Conservation (phyloP, 768 basidiomycete species). For the Hydnomerulius pinastri region DNA sequence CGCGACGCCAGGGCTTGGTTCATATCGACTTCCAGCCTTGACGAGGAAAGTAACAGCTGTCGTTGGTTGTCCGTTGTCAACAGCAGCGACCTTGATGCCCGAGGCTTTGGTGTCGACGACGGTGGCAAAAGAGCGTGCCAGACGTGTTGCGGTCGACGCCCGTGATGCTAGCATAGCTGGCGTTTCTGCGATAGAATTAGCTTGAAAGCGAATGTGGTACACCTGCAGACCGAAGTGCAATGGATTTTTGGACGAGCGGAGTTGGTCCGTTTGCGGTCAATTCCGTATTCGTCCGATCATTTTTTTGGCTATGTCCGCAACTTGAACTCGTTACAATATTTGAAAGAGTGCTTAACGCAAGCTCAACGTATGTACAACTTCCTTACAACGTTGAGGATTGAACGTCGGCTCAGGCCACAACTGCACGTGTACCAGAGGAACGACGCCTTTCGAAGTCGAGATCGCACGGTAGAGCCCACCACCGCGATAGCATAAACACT, state of each 20-base stretch:
- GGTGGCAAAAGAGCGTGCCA: slow-evolving; percentile 78
- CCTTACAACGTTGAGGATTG: too few relatives aligned
- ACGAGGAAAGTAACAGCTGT: slow-evolving; percentile 86
- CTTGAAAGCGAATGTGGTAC: slow-evolving; percentile 1
- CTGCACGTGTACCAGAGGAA: too few relatives aligned
- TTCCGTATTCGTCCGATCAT: slow-evolving; percentile 29
- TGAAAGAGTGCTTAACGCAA: too few relatives aligned
- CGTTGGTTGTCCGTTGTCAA: slow-evolving; percentile 83
- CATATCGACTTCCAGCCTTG: slow-evolving; percentile 90
- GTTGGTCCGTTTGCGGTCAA: slow-evolving; percentile 22
- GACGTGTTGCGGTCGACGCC: slow-evolving; percentile 58
- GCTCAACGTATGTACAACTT: too few relatives aligned
- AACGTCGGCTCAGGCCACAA: too few relatives aligned
- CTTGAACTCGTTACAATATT: too few relatives aligned
- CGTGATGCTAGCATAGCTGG: slow-evolving; percentile 62
- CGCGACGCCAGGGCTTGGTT: slow-evolving; percentile 87
- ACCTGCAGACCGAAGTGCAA: slow-evolving; percentile 11
- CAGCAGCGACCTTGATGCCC: slow-evolving; percentile 83
- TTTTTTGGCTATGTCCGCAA: too few relatives aligned
- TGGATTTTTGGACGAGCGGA: slow-evolving; percentile 23
- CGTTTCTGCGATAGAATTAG: slow-evolving; percentile 20
- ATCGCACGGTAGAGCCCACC: too few relatives aligned
- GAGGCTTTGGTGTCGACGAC: slow-evolving; percentile 63
- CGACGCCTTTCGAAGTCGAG: too few relatives aligned
- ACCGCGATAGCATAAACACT: too few relatives aligned